A percentile compares a stretch with the other conserved stretches of the same genome.
Evolutionary conservation across 2,329 filamentous ascomycete genomes (phyloP).

Genomic region (Claviceps spartinae): DNA sequence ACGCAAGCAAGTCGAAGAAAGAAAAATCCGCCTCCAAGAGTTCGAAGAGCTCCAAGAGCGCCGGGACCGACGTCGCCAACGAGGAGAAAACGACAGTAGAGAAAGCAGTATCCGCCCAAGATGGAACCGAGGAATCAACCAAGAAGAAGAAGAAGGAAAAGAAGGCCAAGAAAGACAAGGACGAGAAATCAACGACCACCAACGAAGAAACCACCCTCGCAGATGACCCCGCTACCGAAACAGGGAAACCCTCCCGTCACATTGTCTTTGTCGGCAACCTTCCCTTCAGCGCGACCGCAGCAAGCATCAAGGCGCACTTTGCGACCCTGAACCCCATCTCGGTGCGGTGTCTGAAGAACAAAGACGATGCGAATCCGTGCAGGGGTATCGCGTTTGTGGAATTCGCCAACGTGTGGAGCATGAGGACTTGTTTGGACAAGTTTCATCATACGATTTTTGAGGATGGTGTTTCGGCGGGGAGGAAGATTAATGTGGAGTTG

Average conservation of each 20-base stretch:
- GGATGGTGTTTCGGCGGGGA: constrained; percentile 37
- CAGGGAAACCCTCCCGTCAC: constrained; percentile 15
- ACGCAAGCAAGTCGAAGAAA: constrained; percentile 13
- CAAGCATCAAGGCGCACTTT: constrained; percentile 62
- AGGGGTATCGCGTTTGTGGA: constrained; percentile 81
- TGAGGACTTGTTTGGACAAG: constrained; percentile 84
- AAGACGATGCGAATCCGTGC: constrained; percentile 44
- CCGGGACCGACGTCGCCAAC: constrained; percentile 6
- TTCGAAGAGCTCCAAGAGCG: constrained; percentile 11
- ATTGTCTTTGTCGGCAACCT: constrained; percentile 54
- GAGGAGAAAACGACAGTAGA: too few species aligned
- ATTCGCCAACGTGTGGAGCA: constrained; percentile 72
- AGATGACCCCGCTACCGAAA: constrained; percentile 6
- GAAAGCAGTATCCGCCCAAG: too few species aligned
- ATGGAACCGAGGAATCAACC: constrained; percentile 6
- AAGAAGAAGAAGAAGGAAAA: constrained; percentile 14
- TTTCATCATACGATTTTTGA: constrained; percentile 76
- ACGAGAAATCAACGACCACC: constrained; percentile 1
- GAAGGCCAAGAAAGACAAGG: constrained; percentile 10
- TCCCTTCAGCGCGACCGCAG: constrained; percentile 65
- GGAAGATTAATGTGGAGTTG: constrained; percentile 86
- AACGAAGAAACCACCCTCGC: constrained; percentile 7
- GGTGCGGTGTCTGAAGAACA: constrained; percentile 57
- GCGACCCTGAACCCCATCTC: constrained; percentile 41
- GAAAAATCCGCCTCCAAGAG: constrained; percentile 8